Evolutionary conservation across 345 rosid species (phyloP), one percentile per base, ranked within the genome.

Genomic region (Bruguiera sexangula): DNA sequence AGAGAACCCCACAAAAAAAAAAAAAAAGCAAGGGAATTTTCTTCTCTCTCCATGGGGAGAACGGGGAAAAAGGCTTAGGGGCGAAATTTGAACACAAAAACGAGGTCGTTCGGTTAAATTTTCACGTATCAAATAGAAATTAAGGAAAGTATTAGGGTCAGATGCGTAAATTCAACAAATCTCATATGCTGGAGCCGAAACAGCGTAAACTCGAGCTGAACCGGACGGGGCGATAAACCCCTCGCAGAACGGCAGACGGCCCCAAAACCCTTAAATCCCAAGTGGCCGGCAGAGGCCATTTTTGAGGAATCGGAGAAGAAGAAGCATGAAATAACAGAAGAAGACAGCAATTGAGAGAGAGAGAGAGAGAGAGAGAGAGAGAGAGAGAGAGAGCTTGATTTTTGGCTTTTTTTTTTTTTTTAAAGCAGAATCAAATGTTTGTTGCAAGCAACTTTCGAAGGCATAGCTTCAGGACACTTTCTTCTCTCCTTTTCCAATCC

Each of bases 371-470:
- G 20, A 2, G 22, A 22, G n/a, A 48, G 43, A 57, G 65, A 36
- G 55, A 53, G 18, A n/a, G 18, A 24, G 32, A 22, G 21, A 43
- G 50, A 13, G 18, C 4, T 13, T 3, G 0, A 43, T 24, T 11
- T 58, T 32, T 32, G 6, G 6, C 0, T 32, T 32, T 6, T 34
- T 6, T 0, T 34, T 6, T 0, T 32, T 32, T 0, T 34, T 34
- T 34, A 1, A 34, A 11, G 19, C n/a, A 5, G 8, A 66, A 34
- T 26, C 67, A 64, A 76, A 93, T 93, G 97, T 86, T 89, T 66
- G 83, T 82, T 43, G 69, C 83, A 29, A 84, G 92, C 76, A 85
- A 68, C 66, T 74, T 90, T 68, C 86, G 77, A 67, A 79, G 76
- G 52, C 78, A 70, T 58, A 76, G 70, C 79, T 78, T 75, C 51